A percentile compares a stretch with the other conserved stretches of the same genome.
These are phyloP conservation scores for Coemansia sp. DNA, from an alignment of 192 early-diverging fungal genomes.

Conservation along the genomic window DNA sequence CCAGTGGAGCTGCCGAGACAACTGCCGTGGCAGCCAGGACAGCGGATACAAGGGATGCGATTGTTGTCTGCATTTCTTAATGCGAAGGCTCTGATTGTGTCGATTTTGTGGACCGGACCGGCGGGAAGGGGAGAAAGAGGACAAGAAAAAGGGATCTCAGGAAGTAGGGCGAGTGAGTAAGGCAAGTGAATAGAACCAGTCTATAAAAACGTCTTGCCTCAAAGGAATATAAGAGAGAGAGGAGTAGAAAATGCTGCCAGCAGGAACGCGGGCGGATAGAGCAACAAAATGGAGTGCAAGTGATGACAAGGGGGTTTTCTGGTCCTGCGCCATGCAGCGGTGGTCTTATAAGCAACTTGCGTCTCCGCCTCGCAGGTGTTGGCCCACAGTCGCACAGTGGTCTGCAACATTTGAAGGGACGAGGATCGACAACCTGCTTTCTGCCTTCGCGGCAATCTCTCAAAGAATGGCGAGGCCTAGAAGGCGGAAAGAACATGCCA, in stretches of 20 bases:
- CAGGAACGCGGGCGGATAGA: background rate
- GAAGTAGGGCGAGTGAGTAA: background rate
- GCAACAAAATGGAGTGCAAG: background rate
- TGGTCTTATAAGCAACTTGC: conserved; percentile 9
- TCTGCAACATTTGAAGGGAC: background rate
- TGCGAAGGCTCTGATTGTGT: background rate
- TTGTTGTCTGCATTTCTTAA: conserved; percentile 20
- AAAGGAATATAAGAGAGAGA: background rate
- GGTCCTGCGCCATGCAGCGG: conserved; percentile 1
- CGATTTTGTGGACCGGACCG: conserved; percentile 5
- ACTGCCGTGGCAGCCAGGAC: conserved; percentile 12
- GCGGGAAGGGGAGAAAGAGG: background rate
- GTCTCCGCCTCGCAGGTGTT: background rate
- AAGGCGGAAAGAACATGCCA: conserved; percentile 3
- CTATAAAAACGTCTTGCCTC: conserved; percentile 8
- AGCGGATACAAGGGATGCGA: conserved; percentile 20
- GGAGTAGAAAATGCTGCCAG: background rate
- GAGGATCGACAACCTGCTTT: conserved; percentile 11
- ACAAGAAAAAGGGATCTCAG: background rate
- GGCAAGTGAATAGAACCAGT: conserved; percentile 13
- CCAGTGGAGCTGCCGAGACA: conserved; percentile 20
- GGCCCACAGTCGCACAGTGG: conserved; percentile 10
- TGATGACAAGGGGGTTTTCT: background rate
- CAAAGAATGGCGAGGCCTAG: background rate
- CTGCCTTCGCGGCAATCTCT: conserved; percentile 5